A percentile compares a stretch with the other conserved stretches of the same genome.
These are phyloP conservation scores for Tricholomella constricta DNA, from an alignment of 768 basidiomycete species.

Conservation along the genomic window DNA sequence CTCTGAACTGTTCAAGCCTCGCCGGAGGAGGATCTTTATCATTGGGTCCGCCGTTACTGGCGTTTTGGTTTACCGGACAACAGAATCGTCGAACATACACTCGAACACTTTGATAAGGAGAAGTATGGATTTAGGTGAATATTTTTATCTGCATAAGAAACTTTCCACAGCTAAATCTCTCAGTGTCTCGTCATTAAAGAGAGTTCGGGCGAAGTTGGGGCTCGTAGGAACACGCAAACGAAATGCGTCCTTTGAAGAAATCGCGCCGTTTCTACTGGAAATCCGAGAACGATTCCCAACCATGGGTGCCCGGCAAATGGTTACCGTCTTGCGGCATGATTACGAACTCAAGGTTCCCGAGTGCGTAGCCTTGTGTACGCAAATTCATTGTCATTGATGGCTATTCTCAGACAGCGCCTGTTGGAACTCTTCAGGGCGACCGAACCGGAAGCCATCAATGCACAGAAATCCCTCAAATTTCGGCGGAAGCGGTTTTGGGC, in stretches of 20 bases:
- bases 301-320: slow-evolving; percentile 21
- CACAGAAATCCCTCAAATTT: slow-evolving; percentile 9
- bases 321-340: slow-evolving; percentile 11
- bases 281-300: slow-evolving; percentile 14
- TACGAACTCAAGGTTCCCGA: slow-evolving; percentile 20
- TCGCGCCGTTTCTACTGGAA: neutral
- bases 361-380: slow-evolving; percentile 1
- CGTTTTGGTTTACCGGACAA: slow-evolving; percentile 6
- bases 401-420: neutral
- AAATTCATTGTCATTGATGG: neutral
- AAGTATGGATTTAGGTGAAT: slow-evolving; percentile 10
- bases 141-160: neutral
- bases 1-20: slow-evolving; percentile 7
- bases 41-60: slow-evolving; percentile 12
- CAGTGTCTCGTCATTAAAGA: neutral
- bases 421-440: neutral
- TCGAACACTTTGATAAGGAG: slow-evolving; percentile 7
- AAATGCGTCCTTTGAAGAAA: slow-evolving; percentile 6
- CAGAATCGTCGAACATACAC: slow-evolving; percentile 11
- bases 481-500: slow-evolving; percentile 30
- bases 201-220: neutral
- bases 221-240: slow-evolving; percentile 10
- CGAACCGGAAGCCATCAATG: slow-evolving; percentile 20
- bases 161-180: neutral
- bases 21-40: slow-evolving; percentile 1